Percentiles rank a stretch among this genome's conserved stretches.
phyloP scores from a whole-genome alignment of 1,284 basidiomycete species.

The Ceratobasidium sp. region DNA sequence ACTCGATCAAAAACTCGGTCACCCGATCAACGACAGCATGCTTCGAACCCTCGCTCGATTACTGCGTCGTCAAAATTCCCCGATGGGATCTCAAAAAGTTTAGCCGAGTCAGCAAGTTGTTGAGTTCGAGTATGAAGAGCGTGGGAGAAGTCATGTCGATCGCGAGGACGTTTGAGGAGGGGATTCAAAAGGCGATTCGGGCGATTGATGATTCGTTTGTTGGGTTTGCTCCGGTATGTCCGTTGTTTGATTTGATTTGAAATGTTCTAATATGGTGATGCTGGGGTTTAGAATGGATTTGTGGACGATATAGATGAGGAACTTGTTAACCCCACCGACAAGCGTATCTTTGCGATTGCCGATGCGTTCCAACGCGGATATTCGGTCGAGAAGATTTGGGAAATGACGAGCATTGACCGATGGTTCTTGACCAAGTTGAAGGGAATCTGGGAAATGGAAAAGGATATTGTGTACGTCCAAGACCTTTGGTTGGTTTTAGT shows the following conservation, averaged over 20 bases:
- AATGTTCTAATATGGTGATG: no score
- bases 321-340: constrained; percentile 87
- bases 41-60: constrained; percentile 98
- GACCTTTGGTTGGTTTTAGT: not conserved
- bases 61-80: constrained; percentile 97
- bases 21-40: constrained; percentile 96
- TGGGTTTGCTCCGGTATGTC: constrained; percentile 84
- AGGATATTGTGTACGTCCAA: constrained; percentile 71
- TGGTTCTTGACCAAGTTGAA: constrained; percentile 96
- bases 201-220: constrained; percentile 94
- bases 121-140: constrained; percentile 97
- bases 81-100: constrained; percentile 99
- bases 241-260: not conserved
- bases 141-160: constrained; percentile 99
- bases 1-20: constrained; percentile 97
- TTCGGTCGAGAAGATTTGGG: constrained; percentile 94
- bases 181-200: constrained; percentile 96
- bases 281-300: constrained; percentile 86
- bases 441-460: constrained; percentile 83
- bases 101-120: constrained; percentile 82
- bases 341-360: constrained; percentile 90
- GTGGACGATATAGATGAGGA: constrained; percentile 88
- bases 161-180: constrained; percentile 97
- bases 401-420: constrained; percentile 96
- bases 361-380: constrained; percentile 90